Evolutionary conservation across 1,284 basidiomycete species (phyloP).

Genomic region (Naganishia liquefaciens): DNA sequence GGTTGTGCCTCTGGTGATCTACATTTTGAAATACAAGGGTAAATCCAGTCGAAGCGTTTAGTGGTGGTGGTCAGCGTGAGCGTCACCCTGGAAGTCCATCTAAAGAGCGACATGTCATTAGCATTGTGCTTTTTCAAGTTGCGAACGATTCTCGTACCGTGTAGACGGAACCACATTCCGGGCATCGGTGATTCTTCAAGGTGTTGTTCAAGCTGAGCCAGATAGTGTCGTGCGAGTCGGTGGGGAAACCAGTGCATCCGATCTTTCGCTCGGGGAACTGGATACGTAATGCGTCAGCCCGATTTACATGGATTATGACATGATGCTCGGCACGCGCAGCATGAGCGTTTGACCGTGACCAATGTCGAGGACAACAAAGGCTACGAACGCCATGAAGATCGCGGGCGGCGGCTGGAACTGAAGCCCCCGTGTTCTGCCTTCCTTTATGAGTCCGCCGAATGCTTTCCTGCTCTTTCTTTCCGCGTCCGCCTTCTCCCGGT

Average conservation of each 20-base stretch:
- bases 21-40: constrained; percentile 30
- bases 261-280: constrained; percentile 78
- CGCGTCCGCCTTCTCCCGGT: neutral
- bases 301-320: too few species aligned
- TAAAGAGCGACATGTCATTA: constrained; percentile 38
- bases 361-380: too few species aligned
- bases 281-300: constrained; percentile 25
- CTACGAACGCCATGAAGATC: too few species aligned
- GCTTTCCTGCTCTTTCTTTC: neutral
- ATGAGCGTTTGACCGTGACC: too few species aligned
- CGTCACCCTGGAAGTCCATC: constrained; percentile 53
- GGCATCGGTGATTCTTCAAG: constrained; percentile 69
- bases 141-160: constrained; percentile 8
- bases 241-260: constrained; percentile 88
- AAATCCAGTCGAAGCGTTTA: constrained; percentile 29
- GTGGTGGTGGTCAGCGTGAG: constrained; percentile 47
- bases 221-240: constrained; percentile 84
- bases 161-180: constrained; percentile 69
- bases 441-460: neutral
- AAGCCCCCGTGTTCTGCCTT: too few species aligned
- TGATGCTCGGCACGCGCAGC: too few species aligned
- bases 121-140: neutral
- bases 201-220: constrained; percentile 75
- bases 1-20: constrained; percentile 20
- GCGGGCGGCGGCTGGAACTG: too few species aligned